Base-by-base conservation (phyloP, 352 stramenopile species). In the Phytophthora sp. region DNA sequence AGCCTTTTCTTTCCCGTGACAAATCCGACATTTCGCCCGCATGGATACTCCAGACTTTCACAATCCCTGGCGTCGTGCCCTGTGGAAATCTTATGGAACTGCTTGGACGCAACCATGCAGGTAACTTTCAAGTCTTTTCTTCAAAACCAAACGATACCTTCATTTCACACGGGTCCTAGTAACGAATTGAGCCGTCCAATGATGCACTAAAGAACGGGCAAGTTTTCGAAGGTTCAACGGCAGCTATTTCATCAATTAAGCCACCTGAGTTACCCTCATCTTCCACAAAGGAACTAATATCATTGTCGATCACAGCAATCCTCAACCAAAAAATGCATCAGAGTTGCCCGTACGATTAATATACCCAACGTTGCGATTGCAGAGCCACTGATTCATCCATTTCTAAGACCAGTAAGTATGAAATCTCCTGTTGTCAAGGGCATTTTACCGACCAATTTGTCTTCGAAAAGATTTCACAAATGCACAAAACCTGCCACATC, bases 131-230 rank as follows among this genome's bases (percentile, higher is more conserved):
- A 82, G 6, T 77, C 46, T n/a, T 71, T 73, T 92, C 85, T 55
- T 91, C 79, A 58, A 92, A 94, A 13, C 76, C 69, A 49, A 81
- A 90, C 5, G 80, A 69, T 3, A 71, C 57, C 30, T 86, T 84
- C 68, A 89, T 83, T 26, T 90, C 80, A 57, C 87, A 88, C 36
- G 78, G 73, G 33, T 91, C 83, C 85, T 83, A 94, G 57, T 83
- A 94, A 1, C 85, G 77, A 18, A 94, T 73, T n/a, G 81, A 82
- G 18, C 81, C 85, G 46, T 94, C 85, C 18, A 90, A 54, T 18
- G 83, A 91, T 30, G 80, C 78, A 52, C 80, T 90, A 46, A 91
- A 82, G 55, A 91, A 88, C 7, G 74, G 76, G 23, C 52, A 75
- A 1, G 64, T 73, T 4, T 59, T 64, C 13, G 74, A 57, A 13